A percentile compares a stretch with the other conserved stretches of the same genome.
phyloP scores from a whole-genome alignment of 331 rosid species.

The Telfairia occidentalis region DNA sequence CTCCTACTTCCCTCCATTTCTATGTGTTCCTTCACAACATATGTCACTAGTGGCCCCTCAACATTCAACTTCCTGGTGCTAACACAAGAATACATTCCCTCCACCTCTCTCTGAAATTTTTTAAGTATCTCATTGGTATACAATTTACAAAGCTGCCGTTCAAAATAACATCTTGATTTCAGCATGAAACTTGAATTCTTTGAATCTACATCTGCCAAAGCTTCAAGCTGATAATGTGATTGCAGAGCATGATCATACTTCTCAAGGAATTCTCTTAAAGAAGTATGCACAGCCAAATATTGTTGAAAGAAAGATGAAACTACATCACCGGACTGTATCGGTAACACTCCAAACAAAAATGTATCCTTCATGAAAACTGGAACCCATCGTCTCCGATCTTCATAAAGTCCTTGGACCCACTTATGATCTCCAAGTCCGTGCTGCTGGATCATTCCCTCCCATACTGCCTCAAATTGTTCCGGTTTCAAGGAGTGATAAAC shows the following conservation, averaged over 20 bases:
- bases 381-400: constrained; percentile 53
- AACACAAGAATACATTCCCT: constrained; percentile 49
- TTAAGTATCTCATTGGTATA: constrained; percentile 41
- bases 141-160: constrained; percentile 43
- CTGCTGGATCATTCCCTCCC: constrained; percentile 56
- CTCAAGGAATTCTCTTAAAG: constrained; percentile 37
- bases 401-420: constrained; percentile 55
- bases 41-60: constrained; percentile 41
- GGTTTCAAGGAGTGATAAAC: constrained; percentile 43
- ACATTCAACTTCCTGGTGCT: constrained; percentile 35
- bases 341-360: constrained; percentile 50
- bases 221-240: constrained; percentile 41
- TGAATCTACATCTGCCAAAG: constrained; percentile 51
- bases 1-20: constrained; percentile 34
- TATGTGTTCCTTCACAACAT: constrained; percentile 39
- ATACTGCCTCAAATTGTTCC: constrained; percentile 49
- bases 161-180: constrained; percentile 39
- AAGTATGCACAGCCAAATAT: constrained; percentile 30
- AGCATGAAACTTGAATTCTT: constrained; percentile 29
- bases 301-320: constrained; percentile 33
- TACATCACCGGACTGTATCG: constrained; percentile 29
- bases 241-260: constrained; percentile 40
- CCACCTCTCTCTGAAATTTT: constrained; percentile 40
- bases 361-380: constrained; percentile 45
- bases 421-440: constrained; percentile 34